Evolutionary conservation across 441 rosid genomes (phyloP), one percentile per base, ranked within the genome.

Genomic region (Pelargonium myrrhifolium): DNA sequence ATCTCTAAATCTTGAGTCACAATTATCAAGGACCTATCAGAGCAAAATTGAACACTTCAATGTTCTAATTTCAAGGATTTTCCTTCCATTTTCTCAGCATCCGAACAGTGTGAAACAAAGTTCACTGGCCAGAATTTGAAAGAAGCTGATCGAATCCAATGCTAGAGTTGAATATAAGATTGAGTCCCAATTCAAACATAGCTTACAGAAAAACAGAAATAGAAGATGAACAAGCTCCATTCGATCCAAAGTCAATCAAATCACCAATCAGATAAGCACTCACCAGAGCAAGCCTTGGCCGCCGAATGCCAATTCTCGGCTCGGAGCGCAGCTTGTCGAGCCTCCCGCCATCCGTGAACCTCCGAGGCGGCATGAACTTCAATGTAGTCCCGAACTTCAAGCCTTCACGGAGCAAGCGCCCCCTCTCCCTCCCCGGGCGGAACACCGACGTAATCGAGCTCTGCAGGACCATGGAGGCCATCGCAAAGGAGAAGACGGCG

Each of bases 211-310:
- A 15, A 0, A n/a, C n/a, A n/a, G 59, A 53, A 43, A 43, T 43
- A 18, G 17, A 47, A 17, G 9, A 51, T 8, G 6, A 55, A 55
- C 60, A 55, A 55, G 60, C 60, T 55, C 60, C 60, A 20, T 18
- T 55, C 12, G 20, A 55, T 20, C 26, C 24, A 55, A 55, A 55
- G 60, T 55, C 60, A 55, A 42, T 12, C 55, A 64, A 69, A 17
- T 66, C 42, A 28, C 62, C 22, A 28, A 65, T 65, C 31, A 17
- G 64, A 12, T 24, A 40, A 24, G 42, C 56, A 83, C 99, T 92
- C 76, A 95, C 99, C 43, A 90, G 78, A 68, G 92, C 97, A 18
- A 95, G 88, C 72, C 88, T 84, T 0, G 97, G 98, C 20, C 90
- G 72, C 62, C 99, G 97, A 74, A 92, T 71, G 3, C 98, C 97